Conservation (phyloP, 2,329 filamentous ascomycete species). For the Neofusicoccum parvum region DNA sequence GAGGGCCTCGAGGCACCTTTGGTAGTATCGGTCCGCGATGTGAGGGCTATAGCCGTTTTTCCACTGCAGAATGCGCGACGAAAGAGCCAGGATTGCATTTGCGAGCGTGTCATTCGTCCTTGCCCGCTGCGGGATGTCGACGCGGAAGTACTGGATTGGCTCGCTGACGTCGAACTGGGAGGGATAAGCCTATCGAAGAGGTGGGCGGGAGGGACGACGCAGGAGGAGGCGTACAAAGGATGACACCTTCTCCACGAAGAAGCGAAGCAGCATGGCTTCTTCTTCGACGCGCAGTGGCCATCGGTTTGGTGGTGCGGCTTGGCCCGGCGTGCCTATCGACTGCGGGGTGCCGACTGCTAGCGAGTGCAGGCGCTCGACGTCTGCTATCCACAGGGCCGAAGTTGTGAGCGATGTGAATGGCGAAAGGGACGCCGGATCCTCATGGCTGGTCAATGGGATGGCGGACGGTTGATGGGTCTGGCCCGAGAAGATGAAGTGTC, state of each 20-base stretch:
- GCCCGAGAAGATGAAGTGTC: not conserved
- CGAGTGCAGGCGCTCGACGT: constrained; percentile 25
- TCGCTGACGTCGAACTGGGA: constrained; percentile 40
- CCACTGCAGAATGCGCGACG: constrained; percentile 45
- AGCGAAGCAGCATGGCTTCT: constrained; percentile 39
- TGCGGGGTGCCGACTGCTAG: not conserved
- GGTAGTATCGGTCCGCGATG: constrained; percentile 46
- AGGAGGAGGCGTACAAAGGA: constrained; percentile 33
- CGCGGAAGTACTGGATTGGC: constrained; percentile 35
- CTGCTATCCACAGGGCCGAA: not conserved
- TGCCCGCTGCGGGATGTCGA: constrained; percentile 38
- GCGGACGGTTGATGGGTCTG: not conserved
- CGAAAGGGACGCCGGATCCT: not conserved
- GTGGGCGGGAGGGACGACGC: constrained; percentile 8
- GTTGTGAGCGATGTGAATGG: not conserved
- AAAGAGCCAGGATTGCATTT: constrained; percentile 47
- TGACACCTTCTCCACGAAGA: constrained; percentile 41
- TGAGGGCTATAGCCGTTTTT: constrained; percentile 43
- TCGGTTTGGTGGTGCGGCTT: constrained; percentile 34
- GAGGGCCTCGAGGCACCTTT: constrained; percentile 44
- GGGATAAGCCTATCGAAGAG: not conserved
- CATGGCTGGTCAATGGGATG: not conserved
- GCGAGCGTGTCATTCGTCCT: constrained; percentile 43
- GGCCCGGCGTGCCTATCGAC: constrained; percentile 26
- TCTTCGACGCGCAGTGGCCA: constrained; percentile 41